A percentile compares a stretch with the other conserved stretches of the same genome.
Evolutionary conservation across 768 basidiomycete species (phyloP).

Genomic region (Asterophora lycoperdoides): DNA sequence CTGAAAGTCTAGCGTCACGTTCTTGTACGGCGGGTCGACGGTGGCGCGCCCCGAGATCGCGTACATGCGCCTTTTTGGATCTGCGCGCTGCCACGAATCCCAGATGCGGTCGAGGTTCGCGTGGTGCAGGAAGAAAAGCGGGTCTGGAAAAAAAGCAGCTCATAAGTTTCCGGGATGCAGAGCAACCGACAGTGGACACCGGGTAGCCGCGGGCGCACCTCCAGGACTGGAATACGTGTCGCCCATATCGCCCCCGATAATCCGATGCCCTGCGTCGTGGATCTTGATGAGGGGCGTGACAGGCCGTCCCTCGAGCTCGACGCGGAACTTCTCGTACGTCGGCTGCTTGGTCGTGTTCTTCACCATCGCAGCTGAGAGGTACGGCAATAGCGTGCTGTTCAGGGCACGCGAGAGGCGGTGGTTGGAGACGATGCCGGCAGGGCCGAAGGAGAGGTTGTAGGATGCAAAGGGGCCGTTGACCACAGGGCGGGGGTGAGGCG

Average conservation of each 20-base stretch:
- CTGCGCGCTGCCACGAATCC: conserved; percentile 34
- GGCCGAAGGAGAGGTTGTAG: conserved; percentile 29
- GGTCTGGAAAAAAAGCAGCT: conserved; percentile 21
- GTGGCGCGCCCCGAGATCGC: conserved; percentile 34
- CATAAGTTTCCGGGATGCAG: neutral
- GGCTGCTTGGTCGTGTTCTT: conserved; percentile 2
- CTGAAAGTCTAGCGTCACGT: conserved; percentile 25
- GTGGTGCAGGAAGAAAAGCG: conserved; percentile 38
- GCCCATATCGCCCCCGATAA: conserved; percentile 30
- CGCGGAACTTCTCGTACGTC: conserved; percentile 31
- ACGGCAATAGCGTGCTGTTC: conserved; percentile 17
- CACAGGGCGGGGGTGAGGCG: conserved; percentile 18
- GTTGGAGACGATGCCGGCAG: conserved; percentile 23
- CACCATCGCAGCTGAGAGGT: conserved; percentile 9
- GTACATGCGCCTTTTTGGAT: conserved; percentile 22
- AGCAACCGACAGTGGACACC: no score
- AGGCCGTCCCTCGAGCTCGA: conserved; percentile 33
- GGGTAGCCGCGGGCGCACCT: no score
- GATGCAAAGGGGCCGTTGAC: conserved; percentile 29
- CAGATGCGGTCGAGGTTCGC: conserved; percentile 38
- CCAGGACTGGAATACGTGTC: conserved; percentile 36
- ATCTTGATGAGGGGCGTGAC: conserved; percentile 21
- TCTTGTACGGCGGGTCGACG: conserved; percentile 22
- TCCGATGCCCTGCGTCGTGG: conserved; percentile 34
- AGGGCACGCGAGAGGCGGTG: conserved; percentile 32